Base-by-base conservation (phyloP, 371 early-diverging fungal species). In the Haplosporangium sp. region DNA sequence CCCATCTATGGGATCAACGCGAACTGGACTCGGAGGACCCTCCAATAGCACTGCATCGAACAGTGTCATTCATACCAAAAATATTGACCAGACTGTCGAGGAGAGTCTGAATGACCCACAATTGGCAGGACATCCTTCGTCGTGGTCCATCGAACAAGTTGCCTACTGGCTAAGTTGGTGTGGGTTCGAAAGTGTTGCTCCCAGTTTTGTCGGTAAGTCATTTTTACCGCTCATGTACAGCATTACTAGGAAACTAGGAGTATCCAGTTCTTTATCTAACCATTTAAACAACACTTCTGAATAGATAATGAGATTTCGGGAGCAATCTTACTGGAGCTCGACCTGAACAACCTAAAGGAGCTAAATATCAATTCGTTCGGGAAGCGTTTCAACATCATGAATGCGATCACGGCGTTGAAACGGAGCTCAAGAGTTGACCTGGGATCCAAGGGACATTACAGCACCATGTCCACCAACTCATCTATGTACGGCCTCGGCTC, bases 261-360 rank as follows among this genome's bases (percentile, higher is more conserved):
- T 47, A 23, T 59, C 23, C 37, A 21, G 45, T 16, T 47, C 14
- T 11, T 36, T 61, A 37, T 62, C 41, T 47, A 4, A 40, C 43
- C 38, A 3, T 46, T 45, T 20, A 21, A n/a, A n/a, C n/a, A n/a
- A n/a, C n/a, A n/a, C n/a, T n/a, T n/a, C n/a, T n/a, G n/a, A n/a
- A 42, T 80, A 89, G 90, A 85, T 1, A 88, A 90, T 69, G 93
- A 92, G 53, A 91, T 92, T 46, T 90, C 87, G 36, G 93, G 93
- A 55, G 91, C 91, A 41, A 83, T 90, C 13, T 74, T 92, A 14
- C 45, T 91, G 18, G 88, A 86, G 53, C 63, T 92, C 38, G 85
- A 87, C 53, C 82, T 90, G 59, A 84, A 86, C 50, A 84, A 89
- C 11, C 73, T 92, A 29, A 92, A 92, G 69, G 93, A 92, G 61